phyloP scores from a whole-genome alignment of 2,329 filamentous ascomycete genomes.

The Trichoderma oligosporum region DNA sequence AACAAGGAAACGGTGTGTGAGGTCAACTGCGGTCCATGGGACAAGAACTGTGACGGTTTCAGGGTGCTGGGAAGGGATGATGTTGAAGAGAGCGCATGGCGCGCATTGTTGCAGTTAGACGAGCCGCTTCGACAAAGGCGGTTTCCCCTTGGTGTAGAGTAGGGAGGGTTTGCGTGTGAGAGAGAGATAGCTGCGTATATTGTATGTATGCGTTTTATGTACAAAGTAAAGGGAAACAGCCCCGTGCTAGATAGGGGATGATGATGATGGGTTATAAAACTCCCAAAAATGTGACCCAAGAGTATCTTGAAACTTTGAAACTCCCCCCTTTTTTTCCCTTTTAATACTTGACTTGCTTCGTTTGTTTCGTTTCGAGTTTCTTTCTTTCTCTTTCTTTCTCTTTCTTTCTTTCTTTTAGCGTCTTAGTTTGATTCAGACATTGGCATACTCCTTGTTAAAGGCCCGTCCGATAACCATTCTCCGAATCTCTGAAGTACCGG shows the following conservation, averaged over 20 bases:
- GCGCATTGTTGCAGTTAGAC: background rate
- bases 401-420: background rate
- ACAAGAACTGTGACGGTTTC: conserved; percentile 3
- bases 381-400: background rate
- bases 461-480: conserved; percentile 90
- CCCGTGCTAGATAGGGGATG: no score
- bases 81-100: background rate
- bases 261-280: no score
- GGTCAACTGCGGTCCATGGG: conserved; percentile 24
- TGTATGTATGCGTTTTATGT: background rate
- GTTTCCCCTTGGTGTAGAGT: conserved; percentile 1
- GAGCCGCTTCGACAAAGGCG: background rate
- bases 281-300: background rate
- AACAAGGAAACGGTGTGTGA: conserved; percentile 22
- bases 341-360: background rate
- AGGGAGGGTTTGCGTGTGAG: no score
- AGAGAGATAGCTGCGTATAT: background rate
- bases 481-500: conserved; percentile 89
- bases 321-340: background rate
- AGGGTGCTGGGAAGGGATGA: background rate
- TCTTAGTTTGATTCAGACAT: conserved; percentile 25
- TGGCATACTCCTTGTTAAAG: conserved; percentile 80
- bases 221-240: no score
- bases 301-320: background rate
- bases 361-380: no score